Evolutionary conservation across 2,329 filamentous ascomycete species (phyloP).

Genomic region (Elsinoe fawcettii): DNA sequence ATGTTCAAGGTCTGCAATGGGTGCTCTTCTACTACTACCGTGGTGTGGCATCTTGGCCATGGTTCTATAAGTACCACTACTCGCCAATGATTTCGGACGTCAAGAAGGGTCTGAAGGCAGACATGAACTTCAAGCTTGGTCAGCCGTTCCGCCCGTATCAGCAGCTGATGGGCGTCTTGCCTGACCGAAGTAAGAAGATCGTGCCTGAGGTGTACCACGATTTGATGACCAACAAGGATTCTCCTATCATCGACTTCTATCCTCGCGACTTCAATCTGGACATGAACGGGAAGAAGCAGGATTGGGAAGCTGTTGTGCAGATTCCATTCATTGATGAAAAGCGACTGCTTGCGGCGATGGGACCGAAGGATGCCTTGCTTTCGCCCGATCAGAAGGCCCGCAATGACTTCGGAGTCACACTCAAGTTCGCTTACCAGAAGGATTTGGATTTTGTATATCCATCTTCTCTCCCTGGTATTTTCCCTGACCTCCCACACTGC

Average conservation of each 20-base stretch:
- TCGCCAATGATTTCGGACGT: conserved; percentile 96
- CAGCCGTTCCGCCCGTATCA: conserved; percentile 93
- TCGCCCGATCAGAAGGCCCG: conserved; percentile 68
- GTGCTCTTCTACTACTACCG: conserved; percentile 97
- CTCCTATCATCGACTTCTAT: conserved; percentile 96
- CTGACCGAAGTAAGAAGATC: conserved; percentile 94
- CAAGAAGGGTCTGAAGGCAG: conserved; percentile 72
- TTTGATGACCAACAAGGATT: conserved; percentile 83
- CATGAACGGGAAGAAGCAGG: conserved; percentile 99
- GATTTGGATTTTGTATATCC: conserved; percentile 75
- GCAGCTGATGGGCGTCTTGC: conserved; percentile 95
- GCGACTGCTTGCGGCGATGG: conserved; percentile 77
- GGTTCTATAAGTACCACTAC: conserved; percentile 97
- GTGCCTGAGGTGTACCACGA: conserved; percentile 81
- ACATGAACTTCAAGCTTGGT: conserved; percentile 87
- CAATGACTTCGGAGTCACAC: conserved; percentile 82
- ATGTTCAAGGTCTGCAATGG: conserved; percentile 96
- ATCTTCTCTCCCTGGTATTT: conserved; percentile 79
- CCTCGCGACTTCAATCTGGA: conserved; percentile 94
- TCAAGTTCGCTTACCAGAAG: conserved; percentile 84
- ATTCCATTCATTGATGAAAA: conserved; percentile 97
- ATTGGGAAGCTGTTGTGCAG: conserved; percentile 98
- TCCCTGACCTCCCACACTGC: conserved; percentile 80
- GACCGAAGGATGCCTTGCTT: conserved; percentile 70
- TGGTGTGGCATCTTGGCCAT: conserved; percentile 95